These are phyloP conservation scores for Canariomyces notabilis DNA, from an alignment of 2,329 filamentous ascomycete species.

Conservation along the genomic window DNA sequence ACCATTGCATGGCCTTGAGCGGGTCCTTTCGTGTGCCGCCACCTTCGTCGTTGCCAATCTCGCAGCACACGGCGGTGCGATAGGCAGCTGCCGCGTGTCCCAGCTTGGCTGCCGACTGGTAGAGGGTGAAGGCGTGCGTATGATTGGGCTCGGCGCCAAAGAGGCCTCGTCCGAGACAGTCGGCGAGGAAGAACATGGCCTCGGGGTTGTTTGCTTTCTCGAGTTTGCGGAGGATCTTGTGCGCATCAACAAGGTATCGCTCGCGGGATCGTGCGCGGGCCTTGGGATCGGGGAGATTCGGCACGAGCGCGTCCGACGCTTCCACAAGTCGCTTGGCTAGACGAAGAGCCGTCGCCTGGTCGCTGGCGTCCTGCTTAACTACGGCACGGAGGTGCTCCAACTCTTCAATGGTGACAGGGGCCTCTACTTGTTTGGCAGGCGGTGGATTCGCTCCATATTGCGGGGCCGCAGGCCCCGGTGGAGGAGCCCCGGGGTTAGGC, in stretches of 20 bases:
- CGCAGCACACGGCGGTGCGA: slow-evolving; percentile 92
- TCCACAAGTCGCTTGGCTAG: slow-evolving; percentile 83
- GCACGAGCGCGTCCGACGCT: slow-evolving; percentile 70
- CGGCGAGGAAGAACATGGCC: slow-evolving; percentile 90
- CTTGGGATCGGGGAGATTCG: slow-evolving; percentile 61
- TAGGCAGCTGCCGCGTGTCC: slow-evolving; percentile 86
- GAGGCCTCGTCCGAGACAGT: slow-evolving; percentile 77
- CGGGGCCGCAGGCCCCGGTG: slow-evolving; percentile 28
- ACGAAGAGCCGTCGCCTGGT: slow-evolving; percentile 64
- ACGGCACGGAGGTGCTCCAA: slow-evolving; percentile 67
- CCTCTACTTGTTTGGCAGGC: slow-evolving; percentile 30
- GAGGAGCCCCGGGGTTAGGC: slow-evolving; percentile 22
- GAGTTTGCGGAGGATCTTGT: slow-evolving; percentile 89
- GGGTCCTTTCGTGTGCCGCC: slow-evolving; percentile 89
- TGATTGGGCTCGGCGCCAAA: slow-evolving; percentile 76
- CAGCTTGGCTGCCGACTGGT: slow-evolving; percentile 87
- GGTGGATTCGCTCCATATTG: slow-evolving; percentile 28
- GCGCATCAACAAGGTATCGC: slow-evolving; percentile 76
- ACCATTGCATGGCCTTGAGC: slow-evolving; percentile 96
- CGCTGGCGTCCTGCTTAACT: slow-evolving; percentile 66
- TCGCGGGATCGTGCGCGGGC: slow-evolving; percentile 72
- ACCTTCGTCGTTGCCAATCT: slow-evolving; percentile 90
- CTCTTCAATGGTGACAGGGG: slow-evolving; percentile 71
- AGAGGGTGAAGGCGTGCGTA: slow-evolving; percentile 89
- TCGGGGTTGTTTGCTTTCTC: slow-evolving; percentile 67